Base-by-base conservation (phyloP, 495 filamentous ascomycete species). In the Trichocladium uniseriatum region DNA sequence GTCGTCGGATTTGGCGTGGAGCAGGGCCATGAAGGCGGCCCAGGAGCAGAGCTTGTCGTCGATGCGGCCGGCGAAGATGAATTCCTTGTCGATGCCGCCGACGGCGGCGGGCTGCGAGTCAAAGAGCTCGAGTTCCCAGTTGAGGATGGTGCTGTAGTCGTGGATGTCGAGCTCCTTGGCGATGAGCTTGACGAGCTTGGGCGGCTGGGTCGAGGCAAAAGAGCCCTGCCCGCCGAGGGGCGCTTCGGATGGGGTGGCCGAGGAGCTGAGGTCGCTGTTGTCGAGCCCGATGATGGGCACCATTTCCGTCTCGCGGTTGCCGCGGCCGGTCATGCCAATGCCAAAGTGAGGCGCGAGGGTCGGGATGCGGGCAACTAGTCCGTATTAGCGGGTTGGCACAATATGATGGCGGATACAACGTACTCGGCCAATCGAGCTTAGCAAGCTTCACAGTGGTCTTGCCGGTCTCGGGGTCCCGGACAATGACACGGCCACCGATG, bases 41-140 rank as follows among this genome's bases (percentile, higher is more conserved):
- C 83, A 98, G 42, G 85, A 90, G 75, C 92, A 96, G 45, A 98
- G 81, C 68, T 95, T 96, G 65, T 98, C 92, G 64, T 98, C 92
- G 57, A 98, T 89, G 38, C 92, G 84, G 48, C 89, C 87, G 38
- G 86, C 92, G 54, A 91, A 96, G 64, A 98, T 91, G 69, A 98
- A 80, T 55, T 96, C 92, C 62, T 88, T 89, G 56, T 92, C 87
- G 35, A 98, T 59, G 11, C 92, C 92, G 52, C 89, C 87, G 19
- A 89, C 71, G 24, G 80, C 78, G 14, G 87, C 91, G 7, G 89
- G 88, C 61, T 95, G 89, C 7, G 77, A 82, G 66, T 98, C 92
- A 61, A 82, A 98, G 28, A 98, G 82, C 65, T 98, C 92, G n/a
- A 96, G 79, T 58, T 98, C 92, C 92, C 92, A 98, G 66, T 87